These are phyloP conservation scores for Prunus mongolica DNA, from an alignment of 306 rosid genomes.

Conservation along the genomic window DNA sequence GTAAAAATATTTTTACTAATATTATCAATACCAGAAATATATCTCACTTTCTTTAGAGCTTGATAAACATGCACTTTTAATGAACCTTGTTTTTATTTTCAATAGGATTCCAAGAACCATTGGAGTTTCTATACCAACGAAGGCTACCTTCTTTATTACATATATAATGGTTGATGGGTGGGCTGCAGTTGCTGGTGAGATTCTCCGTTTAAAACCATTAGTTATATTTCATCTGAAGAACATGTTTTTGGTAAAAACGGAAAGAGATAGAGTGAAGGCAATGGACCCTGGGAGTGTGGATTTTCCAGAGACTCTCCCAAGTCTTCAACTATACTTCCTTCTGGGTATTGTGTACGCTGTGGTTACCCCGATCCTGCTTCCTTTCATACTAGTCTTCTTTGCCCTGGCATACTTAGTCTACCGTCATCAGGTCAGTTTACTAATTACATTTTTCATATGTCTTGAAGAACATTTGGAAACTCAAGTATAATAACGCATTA, in stretches of 20 bases:
- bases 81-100: background rate
- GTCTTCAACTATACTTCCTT: conserved; percentile 89
- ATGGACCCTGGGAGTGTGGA: conserved; percentile 91
- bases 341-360: conserved; percentile 93
- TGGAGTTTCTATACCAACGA: conserved; percentile 94
- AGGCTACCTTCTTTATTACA: conserved; percentile 97
- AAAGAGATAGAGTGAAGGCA: conserved; percentile 86
- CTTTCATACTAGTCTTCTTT: conserved; percentile 91
- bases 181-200: conserved; percentile 96
- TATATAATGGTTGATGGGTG: conserved; percentile 98
- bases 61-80: background rate
- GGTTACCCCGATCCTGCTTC: conserved; percentile 92
- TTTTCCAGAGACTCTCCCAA: conserved; percentile 83
- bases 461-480: background rate
- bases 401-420: conserved; percentile 92
- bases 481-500: too few species aligned
- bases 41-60: background rate
- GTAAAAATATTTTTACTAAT: background rate
- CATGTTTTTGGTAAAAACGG: conserved; percentile 87
- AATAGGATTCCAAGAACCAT: conserved; percentile 89
- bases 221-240: conserved; percentile 94
- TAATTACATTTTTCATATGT: background rate
- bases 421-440: conserved; percentile 87
- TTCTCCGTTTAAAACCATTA: conserved; percentile 88
- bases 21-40: background rate